A percentile compares a stretch with the other conserved stretches of the same genome.
These are phyloP conservation scores for Laguncularia racemosa DNA, from an alignment of 345 rosid species.

Conservation along the genomic window DNA sequence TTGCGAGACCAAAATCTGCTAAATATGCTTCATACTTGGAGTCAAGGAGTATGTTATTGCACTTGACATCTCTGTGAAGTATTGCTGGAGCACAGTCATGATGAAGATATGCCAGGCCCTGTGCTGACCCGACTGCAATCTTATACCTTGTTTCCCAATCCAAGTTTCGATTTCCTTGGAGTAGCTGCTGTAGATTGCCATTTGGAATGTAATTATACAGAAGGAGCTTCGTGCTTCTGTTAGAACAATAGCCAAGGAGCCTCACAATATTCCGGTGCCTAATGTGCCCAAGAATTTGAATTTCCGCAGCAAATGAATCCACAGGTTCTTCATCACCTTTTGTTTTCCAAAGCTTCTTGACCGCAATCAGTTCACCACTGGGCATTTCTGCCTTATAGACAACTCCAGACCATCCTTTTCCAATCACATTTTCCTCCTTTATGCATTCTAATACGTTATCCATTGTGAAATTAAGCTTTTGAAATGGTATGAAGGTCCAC, in stretches of 20 bases:
- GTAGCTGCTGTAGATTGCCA: slow-evolving; percentile 77
- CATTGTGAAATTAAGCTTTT: slow-evolving; percentile 60
- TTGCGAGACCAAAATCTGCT: slow-evolving; percentile 90
- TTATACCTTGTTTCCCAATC: slow-evolving; percentile 93
- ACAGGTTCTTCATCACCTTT: slow-evolving; percentile 44
- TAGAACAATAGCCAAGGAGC: slow-evolving; percentile 83
- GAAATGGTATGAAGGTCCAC: slow-evolving; percentile 95
- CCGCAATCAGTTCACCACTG: slow-evolving; percentile 67
- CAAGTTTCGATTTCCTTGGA: slow-evolving; percentile 55
- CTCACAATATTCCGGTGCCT: slow-evolving; percentile 84
- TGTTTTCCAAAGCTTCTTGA: slow-evolving; percentile 84
- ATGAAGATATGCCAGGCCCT: slow-evolving; percentile 88
- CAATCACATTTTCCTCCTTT: slow-evolving; percentile 77
- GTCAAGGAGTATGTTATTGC: slow-evolving; percentile 86
- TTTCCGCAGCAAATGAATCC: slow-evolving; percentile 87
- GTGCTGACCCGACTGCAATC: slow-evolving; percentile 86
- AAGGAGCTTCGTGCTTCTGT: slow-evolving; percentile 76
- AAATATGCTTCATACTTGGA: slow-evolving; percentile 75
- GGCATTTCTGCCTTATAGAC: slow-evolving; percentile 90
- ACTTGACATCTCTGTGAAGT: slow-evolving; percentile 86
- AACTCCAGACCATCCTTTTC: slow-evolving; percentile 91
- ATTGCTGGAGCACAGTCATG: slow-evolving; percentile 89
- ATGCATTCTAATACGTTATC: slow-evolving; percentile 72
- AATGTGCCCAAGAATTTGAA: slow-evolving; percentile 86
- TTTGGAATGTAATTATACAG: slow-evolving; percentile 76